Evolutionary conservation across 2,329 filamentous ascomycete species (phyloP), one percentile per base, ranked within the genome.

Genomic region (Zymoseptoria brevis): DNA sequence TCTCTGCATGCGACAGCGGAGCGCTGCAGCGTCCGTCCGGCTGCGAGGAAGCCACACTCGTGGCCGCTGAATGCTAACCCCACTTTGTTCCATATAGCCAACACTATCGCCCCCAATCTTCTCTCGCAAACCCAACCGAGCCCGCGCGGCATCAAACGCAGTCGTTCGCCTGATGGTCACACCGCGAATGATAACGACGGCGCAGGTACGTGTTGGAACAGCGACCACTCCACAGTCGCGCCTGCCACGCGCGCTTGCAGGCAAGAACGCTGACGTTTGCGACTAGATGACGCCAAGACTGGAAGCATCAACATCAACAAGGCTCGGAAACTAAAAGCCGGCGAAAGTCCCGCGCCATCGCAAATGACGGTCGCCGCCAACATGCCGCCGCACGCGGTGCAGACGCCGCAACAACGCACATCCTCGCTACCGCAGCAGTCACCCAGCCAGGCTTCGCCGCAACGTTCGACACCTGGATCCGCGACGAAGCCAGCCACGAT

Each of bases 141-240:
- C 72, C 75, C 86, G 66, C 86, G 89, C 74, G 88, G 88, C 68
- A 78, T 87, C 69, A 95, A 95, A 79, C 84, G 90, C 75, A 88
- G 84, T 80, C 86, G 88, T 65, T 92, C 90, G 66, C 87, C 88
- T 68, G 84, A 88, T 68, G 77, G 78, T 60, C 84, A 85, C 76
- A 65, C 62, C 54, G 66, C 64, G 45, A 53, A 58, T n/a, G 64
- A 63, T 35, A 81, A 80, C 74, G 82, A 85, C 71, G 82, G 81
- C 68, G 80, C 80, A 67, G 80, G 83, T 79, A 81, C 85, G 89
- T 91, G 87, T 78, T 35, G n/a, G 54, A 55, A 50, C 30, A 35
- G 26, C 55, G 41, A 49, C 29, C n/a, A 24, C 52, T 35, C 24
- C 35, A 45, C 35, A n/a, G 13, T 45, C 35, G 35, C 29, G 21